phyloP scores from a whole-genome alignment of 495 filamentous ascomycete species.

The Penicillium mononematosum region DNA sequence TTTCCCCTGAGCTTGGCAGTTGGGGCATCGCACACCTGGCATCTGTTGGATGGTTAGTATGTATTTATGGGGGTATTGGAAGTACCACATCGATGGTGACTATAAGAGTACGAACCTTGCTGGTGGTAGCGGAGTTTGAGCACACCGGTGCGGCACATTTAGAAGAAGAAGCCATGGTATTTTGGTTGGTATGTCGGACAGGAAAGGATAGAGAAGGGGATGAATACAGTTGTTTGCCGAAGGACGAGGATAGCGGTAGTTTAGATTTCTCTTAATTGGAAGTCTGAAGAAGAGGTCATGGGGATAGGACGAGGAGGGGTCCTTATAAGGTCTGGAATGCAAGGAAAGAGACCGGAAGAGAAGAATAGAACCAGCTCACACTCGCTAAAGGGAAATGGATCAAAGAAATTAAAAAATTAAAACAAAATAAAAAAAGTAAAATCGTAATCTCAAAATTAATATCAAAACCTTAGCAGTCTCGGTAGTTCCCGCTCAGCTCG shows the following conservation, averaged over 20 bases:
- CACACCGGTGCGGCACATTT: slow-evolving; percentile 14
- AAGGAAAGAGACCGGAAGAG: slow-evolving; percentile 8
- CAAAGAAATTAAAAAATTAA: not conserved
- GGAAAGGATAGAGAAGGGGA: not conserved
- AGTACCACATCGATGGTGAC: not conserved
- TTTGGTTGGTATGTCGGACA: not conserved
- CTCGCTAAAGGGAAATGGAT: slow-evolving; percentile 1
- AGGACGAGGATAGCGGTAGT: not conserved
- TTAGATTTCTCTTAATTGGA: not conserved
- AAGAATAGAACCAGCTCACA: slow-evolving; percentile 8
- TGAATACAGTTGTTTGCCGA: not conserved
- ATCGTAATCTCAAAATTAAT: not conserved
- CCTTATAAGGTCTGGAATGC: slow-evolving; percentile 11
- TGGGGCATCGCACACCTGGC: slow-evolving; percentile 51
- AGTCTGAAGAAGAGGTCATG: not conserved
- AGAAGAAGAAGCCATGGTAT: slow-evolving; percentile 15
- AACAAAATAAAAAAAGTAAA: not conserved
- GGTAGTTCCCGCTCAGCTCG: not conserved
- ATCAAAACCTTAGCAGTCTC: not conserved
- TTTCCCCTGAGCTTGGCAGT: slow-evolving; percentile 37
- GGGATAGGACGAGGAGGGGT: not conserved
- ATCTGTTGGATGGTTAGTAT: slow-evolving; percentile 32
- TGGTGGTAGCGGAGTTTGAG: slow-evolving; percentile 17
- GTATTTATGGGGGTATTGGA: not conserved
- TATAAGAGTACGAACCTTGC: slow-evolving; percentile 23